Base-by-base conservation (phyloP, 768 basidiomycete genomes). In the Coprinopsis marcescibilis region DNA sequence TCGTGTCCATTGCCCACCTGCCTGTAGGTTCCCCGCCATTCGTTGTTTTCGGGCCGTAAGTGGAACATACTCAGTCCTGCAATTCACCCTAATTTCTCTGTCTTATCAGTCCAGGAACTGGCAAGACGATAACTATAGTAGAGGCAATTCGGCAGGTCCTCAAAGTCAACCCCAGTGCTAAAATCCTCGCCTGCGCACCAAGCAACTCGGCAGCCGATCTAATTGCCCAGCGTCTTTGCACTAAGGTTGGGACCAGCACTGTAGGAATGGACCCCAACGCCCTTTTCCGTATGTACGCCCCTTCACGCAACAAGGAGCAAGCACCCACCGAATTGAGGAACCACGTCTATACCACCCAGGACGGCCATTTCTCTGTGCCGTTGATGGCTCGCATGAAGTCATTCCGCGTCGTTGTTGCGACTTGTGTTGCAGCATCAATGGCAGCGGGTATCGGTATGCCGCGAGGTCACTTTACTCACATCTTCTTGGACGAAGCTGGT, bases 401-500 rank as follows among this genome's bases (percentile, higher is more conserved):
- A 2, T 84, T 70, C 63, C 58, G 68, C 1, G 76, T 83, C 0
- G 64, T 85, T n/a, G 74, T 85, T 8, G 66, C 76, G 0, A 87
- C 83, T 0, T 84, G 83, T 41, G 68, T 79, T 10, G 82, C 84
- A 0, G 77, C 80, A 0, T 76, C 76, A 1, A 70, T 81, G 27
- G 65, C 68, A 1, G 68, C 70, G 24, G 76, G 75, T 1, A 67
- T 83, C 27, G 81, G 82, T 1, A 66, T 85, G 29, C 63, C 71
- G 0, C 66, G 71, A 1, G 83, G 84, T 0, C 77, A 84, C 57
- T 87, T 78, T 57, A 71, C 68, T 4, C 81, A 86, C 48, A 78
- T 86, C 14, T 80, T 85, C 55, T 60, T 83, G 8, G 83, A 86
- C 52, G 83, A 86, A 57, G 83, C 83, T 1, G 83, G 81, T 0